phyloP scores from a whole-genome alignment of 2,329 filamentous ascomycete species.

The Alternaria arborescens region DNA sequence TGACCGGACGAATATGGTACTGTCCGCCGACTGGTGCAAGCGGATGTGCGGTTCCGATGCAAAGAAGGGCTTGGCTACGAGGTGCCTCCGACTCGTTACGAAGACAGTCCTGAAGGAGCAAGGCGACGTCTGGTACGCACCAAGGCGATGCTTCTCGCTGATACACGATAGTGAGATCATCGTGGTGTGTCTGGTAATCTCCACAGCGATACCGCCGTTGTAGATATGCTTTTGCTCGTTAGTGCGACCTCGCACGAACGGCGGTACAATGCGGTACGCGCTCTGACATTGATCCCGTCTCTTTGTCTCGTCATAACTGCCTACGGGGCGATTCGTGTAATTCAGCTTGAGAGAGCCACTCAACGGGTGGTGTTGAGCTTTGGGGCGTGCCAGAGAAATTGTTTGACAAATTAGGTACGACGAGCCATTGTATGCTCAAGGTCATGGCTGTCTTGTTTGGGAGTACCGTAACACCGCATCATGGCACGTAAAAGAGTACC shows the following conservation, averaged over 20 bases:
- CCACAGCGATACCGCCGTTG: not conserved
- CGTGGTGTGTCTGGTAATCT: not conserved
- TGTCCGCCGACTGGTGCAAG: conserved; percentile 7
- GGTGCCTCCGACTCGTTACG: conserved; percentile 10
- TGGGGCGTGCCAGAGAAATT: not conserved
- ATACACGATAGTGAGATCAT: not conserved
- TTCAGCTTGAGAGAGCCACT: not conserved
- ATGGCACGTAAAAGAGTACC: not conserved
- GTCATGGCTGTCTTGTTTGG: not conserved
- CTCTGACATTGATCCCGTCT: not conserved
- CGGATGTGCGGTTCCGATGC: conserved; percentile 14
- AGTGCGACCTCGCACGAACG: not conserved
- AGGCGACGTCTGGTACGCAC: not conserved
- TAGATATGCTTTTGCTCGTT: not conserved
- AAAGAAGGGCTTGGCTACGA: conserved; percentile 8
- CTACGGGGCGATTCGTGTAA: not conserved
- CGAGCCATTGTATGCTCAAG: not conserved
- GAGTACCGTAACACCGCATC: not conserved
- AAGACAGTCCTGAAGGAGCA: not conserved
- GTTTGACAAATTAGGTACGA: not conserved
- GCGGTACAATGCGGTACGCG: not conserved
- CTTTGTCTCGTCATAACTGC: not conserved
- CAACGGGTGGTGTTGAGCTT: not conserved
- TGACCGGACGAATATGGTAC: conserved; percentile 11
- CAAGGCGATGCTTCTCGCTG: conserved; percentile 1